A percentile compares a stretch with the other conserved stretches of the same genome.
These are phyloP conservation scores for Aspergillus haitiensis DNA, from an alignment of 495 filamentous ascomycete species.

Conservation along the genomic window DNA sequence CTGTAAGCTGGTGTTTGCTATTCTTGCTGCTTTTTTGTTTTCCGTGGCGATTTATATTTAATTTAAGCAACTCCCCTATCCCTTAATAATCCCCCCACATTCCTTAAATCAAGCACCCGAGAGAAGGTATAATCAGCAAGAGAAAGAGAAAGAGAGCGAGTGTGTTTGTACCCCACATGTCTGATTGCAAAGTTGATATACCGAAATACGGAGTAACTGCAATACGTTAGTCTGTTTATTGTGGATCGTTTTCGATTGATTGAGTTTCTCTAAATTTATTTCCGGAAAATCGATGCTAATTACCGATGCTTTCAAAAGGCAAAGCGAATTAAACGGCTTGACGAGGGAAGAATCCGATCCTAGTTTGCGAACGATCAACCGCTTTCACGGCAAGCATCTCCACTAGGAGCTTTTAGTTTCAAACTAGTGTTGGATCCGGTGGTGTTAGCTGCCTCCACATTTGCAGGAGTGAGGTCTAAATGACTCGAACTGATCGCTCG, in stretches of 20 bases:
- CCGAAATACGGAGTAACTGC: no score
- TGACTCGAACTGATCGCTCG: neutral
- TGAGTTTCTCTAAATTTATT: neutral
- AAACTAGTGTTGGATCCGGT: neutral
- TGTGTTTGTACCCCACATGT: no score
- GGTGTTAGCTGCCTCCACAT: neutral
- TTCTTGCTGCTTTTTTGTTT: neutral
- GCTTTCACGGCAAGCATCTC: no score
- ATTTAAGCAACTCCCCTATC: no score
- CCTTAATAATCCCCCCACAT: no score
- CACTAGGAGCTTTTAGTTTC: neutral
- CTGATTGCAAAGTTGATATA: no score
- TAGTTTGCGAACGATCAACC: no score
- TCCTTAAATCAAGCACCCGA: no score
- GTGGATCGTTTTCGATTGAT: neutral
- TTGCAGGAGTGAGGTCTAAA: neutral
- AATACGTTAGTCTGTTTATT: neutral
- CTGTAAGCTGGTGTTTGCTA: conserved; percentile 3
- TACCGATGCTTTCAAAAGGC: neutral
- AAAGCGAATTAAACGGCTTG: neutral
- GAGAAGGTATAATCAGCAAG: no score
- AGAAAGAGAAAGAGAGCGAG: no score
- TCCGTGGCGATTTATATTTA: neutral
- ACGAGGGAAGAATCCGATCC: no score
- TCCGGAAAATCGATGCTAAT: neutral